Percentiles rank a stretch among this genome's conserved stretches.
Conservation (phyloP, 1,284 basidiomycete species). For the Melanopsichium pennsylvanicum region DNA sequence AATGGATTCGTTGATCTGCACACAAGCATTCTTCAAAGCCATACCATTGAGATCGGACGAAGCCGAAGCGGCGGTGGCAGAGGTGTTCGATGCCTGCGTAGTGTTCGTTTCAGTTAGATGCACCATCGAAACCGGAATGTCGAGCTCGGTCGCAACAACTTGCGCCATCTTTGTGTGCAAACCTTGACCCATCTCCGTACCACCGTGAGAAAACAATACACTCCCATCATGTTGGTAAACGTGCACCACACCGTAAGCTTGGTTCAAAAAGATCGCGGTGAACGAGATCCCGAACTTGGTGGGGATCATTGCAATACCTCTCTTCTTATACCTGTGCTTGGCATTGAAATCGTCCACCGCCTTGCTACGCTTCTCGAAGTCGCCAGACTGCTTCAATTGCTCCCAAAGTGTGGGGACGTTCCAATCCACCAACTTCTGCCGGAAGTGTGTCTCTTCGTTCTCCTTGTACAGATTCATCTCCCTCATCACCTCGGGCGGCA, state of each 20-base stretch:
- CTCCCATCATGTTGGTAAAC: slow-evolving; percentile 65
- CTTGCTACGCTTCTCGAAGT: slow-evolving; percentile 56
- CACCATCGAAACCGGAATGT: slow-evolving; percentile 58
- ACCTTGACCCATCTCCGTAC: slow-evolving; percentile 64
- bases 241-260: slow-evolving; percentile 65
- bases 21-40: slow-evolving; percentile 65
- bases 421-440: slow-evolving; percentile 65
- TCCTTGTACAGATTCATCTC: slow-evolving; percentile 65
- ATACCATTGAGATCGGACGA: slow-evolving; percentile 55
- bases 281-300: slow-evolving; percentile 66
- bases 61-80: slow-evolving; percentile 61
- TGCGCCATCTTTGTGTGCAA: slow-evolving; percentile 66
- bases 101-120: slow-evolving; percentile 62
- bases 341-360: slow-evolving; percentile 64
- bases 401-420: slow-evolving; percentile 65
- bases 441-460: slow-evolving; percentile 65
- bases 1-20: slow-evolving; percentile 64
- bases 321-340: slow-evolving; percentile 63
- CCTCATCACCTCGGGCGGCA: slow-evolving; percentile 63
- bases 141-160: slow-evolving; percentile 65
- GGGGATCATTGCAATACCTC: slow-evolving; percentile 63
- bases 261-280: slow-evolving; percentile 64
- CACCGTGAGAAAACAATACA: slow-evolving; percentile 60
- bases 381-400: slow-evolving; percentile 48
- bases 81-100: slow-evolving; percentile 63